phyloP scores from a whole-genome alignment of 2,329 filamentous ascomycete genomes.

The Alternaria gaisen region DNA sequence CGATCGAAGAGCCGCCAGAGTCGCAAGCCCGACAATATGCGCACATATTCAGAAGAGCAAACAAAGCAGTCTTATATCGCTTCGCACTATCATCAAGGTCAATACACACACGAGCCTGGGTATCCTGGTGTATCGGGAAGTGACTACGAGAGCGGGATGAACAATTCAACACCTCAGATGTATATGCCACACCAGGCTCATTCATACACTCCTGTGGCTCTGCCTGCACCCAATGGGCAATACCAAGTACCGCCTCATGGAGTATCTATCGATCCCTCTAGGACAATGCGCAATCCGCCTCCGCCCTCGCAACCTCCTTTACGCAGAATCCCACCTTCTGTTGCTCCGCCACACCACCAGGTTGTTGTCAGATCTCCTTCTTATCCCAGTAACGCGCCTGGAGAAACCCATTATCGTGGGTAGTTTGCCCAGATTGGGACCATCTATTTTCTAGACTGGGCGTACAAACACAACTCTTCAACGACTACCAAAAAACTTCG shows the following conservation, averaged over 20 bases:
- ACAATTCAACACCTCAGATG: not conserved
- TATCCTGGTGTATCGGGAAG: not conserved
- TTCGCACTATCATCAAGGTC: not conserved
- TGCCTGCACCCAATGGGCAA: not conserved
- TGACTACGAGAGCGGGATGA: not conserved
- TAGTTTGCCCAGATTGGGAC: not conserved
- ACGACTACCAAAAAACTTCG: not conserved
- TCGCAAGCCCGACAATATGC: not conserved
- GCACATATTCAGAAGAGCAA: not conserved
- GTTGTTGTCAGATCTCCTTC: not conserved
- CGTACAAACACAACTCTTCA: not conserved
- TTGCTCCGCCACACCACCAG: not conserved
- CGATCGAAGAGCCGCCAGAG: not conserved
- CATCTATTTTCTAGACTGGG: not conserved
- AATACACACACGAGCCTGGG: not conserved
- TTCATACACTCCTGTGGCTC: not conserved
- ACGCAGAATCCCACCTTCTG: not conserved
- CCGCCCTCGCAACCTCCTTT: not conserved
- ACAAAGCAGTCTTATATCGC: not conserved
- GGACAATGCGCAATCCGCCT: not conserved
- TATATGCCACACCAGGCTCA: not conserved
- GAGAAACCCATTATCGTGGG: not conserved
- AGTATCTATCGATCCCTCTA: not conserved
- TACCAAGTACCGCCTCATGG: not conserved
- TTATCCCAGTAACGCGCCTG: not conserved